Evolutionary conservation across 352 stramenopile species (phyloP).

Genomic region (Salisapilia sapeloensis): DNA sequence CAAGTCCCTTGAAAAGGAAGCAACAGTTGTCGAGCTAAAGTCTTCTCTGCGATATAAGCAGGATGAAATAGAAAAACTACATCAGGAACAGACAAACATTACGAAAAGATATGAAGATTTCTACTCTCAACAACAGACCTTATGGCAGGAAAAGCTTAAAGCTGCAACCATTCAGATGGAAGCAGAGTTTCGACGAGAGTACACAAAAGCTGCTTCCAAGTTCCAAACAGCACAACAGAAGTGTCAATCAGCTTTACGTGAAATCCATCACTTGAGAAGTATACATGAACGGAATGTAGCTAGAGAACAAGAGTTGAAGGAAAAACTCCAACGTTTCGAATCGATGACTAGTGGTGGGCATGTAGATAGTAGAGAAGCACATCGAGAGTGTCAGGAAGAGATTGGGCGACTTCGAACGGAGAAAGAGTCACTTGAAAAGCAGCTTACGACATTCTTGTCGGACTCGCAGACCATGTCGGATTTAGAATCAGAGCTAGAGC

Average conservation of each 20-base stretch:
- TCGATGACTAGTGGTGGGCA: constrained; percentile 30
- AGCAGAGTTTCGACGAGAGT: constrained; percentile 54
- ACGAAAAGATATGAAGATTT: constrained; percentile 31
- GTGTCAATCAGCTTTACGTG: constrained; percentile 16
- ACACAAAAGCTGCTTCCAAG: constrained; percentile 21
- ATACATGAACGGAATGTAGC: constrained; percentile 27
- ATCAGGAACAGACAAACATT: constrained; percentile 23
- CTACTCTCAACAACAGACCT: constrained; percentile 32
- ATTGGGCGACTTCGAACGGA: constrained; percentile 12
- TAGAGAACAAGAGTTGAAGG: constrained; percentile 18
- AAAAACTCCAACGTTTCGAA: constrained; percentile 19
- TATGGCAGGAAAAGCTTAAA: constrained; percentile 37
- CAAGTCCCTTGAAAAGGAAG: constrained; percentile 39
- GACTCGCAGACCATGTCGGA: constrained; percentile 6
- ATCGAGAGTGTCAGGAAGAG: constrained; percentile 21
- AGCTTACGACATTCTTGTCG: constrained; percentile 8
- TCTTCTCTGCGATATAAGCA: constrained; percentile 15
- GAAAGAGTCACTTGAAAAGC: constrained; percentile 11
- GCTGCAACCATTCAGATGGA: constrained; percentile 37
- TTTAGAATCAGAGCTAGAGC: constrained; percentile 9
- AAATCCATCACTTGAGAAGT: constrained; percentile 17
- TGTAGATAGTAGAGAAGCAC: constrained; percentile 22
- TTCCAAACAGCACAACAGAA: constrained; percentile 25
- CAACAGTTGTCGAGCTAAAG: constrained; percentile 31
- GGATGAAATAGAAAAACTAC: constrained; percentile 30